phyloP scores from a whole-genome alignment of 768 basidiomycete genomes.

The Hypholoma fasciculare region DNA sequence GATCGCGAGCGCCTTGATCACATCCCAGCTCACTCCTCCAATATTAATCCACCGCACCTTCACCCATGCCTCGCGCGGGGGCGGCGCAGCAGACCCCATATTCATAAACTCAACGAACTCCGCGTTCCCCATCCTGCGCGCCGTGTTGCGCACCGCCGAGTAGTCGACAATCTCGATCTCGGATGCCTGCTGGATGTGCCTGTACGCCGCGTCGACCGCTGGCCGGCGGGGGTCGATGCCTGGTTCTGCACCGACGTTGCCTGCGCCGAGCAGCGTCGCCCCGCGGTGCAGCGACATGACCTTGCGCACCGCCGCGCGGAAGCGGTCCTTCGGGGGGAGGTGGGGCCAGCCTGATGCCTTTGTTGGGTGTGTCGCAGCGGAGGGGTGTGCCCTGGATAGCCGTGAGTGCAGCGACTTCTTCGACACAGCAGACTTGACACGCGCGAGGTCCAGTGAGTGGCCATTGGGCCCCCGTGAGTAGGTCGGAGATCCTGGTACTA shows the following conservation, averaged over 20 bases:
- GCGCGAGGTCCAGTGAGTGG: conserved; percentile 8
- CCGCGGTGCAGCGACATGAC: conserved; percentile 64
- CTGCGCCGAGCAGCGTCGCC: conserved; percentile 36
- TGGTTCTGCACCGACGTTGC: conserved; percentile 64
- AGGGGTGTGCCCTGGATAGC: conserved; percentile 14
- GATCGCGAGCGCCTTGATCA: conserved; percentile 65
- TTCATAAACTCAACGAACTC: conserved; percentile 61
- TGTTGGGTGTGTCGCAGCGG: conserved; percentile 1
- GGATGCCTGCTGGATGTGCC: conserved; percentile 60
- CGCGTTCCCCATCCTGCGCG: conserved; percentile 56
- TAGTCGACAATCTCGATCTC: conserved; percentile 70
- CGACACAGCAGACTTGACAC: conserved; percentile 16
- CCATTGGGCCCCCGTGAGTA: not conserved
- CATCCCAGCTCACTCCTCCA: conserved; percentile 70
- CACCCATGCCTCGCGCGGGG: conserved; percentile 56
- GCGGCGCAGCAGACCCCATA: conserved; percentile 33
- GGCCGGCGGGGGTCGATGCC: conserved; percentile 68
- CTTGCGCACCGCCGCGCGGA: conserved; percentile 56
- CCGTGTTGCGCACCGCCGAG: conserved; percentile 52
- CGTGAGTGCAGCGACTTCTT: conserved; percentile 19
- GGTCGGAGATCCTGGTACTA: conserved; percentile 4
- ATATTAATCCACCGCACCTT: conserved; percentile 78
- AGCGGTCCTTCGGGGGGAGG: conserved; percentile 48
- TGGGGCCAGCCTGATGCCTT: conserved; percentile 14
- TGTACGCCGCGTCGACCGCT: conserved; percentile 54